Base-by-base conservation (phyloP, 2,329 filamentous ascomycete species). In the Botrytis deweyae region DNA sequence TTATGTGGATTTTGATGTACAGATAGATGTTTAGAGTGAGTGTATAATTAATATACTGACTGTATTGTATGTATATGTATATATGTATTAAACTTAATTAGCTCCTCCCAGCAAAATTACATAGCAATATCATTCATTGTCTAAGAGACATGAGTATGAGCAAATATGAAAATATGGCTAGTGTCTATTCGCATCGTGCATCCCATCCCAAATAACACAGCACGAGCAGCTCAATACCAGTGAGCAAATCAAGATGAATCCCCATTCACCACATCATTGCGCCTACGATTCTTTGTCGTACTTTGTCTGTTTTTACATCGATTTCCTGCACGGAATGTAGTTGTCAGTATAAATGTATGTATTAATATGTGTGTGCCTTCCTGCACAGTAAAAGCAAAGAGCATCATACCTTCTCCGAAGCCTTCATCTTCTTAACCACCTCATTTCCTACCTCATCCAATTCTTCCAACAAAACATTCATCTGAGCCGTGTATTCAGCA, bases 351-450 rank as follows among this genome's bases (percentile, higher is more conserved):
- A 18, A 3, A 6, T 29, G 33, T 36, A 46, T 29, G 38, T 20
- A 14, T 16, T 72, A 12, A 16, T 20, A 73, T n/a, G 9, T 29
- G 14, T 29, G 2, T 58, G n/a, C 6, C 9, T n/a, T 36, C 33
- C n/a, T 36, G 9, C n/a, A 63, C 4, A 44, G 22, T 20, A 1
- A 52, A n/a, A 20, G 4, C 9, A 29, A 20, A 4, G 9, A 38
- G 25, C 12, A 33, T 52, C 73, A 29, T 75, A 80, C 80, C 77
- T 78, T 79, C 71, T 81, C 80, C 40, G 78, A 77, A 73, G 66
- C 69, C 58, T 79, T 78, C 74, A 78, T 76, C 70, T 76, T 78
- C 66, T 78, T 66, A 65, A 78, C 40, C 58, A 67, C 58, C 18
- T 76, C 70, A 25, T 20, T n/a, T 14, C 74, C 67, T 44, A 79